These are phyloP conservation scores for Cercospora citrullina DNA, from an alignment of 2,329 filamentous ascomycete species.

Conservation along the genomic window DNA sequence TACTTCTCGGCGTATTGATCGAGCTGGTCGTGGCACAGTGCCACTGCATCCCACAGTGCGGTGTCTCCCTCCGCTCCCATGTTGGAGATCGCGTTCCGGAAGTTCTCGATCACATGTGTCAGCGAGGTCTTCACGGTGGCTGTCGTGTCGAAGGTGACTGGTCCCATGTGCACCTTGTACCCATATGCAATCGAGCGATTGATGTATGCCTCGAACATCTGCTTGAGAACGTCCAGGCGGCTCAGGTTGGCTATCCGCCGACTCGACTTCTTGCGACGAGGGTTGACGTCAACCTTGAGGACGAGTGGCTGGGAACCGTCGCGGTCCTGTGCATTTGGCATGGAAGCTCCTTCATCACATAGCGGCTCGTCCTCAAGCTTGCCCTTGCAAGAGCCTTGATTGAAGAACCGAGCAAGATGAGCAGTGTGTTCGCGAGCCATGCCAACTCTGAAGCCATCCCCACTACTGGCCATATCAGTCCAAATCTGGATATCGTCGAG, in stretches of 20 bases:
- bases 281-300: slow-evolving; percentile 24
- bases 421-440: background rate
- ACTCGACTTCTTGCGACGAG: background rate
- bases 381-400: slow-evolving; percentile 24
- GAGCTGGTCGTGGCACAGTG: slow-evolving; percentile 39
- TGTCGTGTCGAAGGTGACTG: slow-evolving; percentile 39
- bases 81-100: slow-evolving; percentile 37
- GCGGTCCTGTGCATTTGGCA: background rate
- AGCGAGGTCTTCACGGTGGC: slow-evolving; percentile 34
- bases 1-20: slow-evolving; percentile 35
- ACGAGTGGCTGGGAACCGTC: slow-evolving; percentile 22
- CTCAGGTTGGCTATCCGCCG: slow-evolving; percentile 13
- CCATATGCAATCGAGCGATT: slow-evolving; percentile 43
- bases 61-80: slow-evolving; percentile 40
- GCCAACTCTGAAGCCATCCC: slow-evolving; percentile 19
- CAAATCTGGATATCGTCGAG: slow-evolving; percentile 9
- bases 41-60: slow-evolving; percentile 41
- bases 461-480: slow-evolving; percentile 18
- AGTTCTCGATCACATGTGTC: slow-evolving; percentile 42
- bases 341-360: background rate
- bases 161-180: slow-evolving; percentile 41
- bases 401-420: slow-evolving; percentile 20
- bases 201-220: slow-evolving; percentile 43
- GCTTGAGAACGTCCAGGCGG: slow-evolving; percentile 41
- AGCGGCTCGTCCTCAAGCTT: slow-evolving; percentile 28